Evolutionary conservation across 2,329 filamentous ascomycete species (phyloP), one percentile per base, ranked within the genome.

Genomic region (Tolypocladium paradoxum): DNA sequence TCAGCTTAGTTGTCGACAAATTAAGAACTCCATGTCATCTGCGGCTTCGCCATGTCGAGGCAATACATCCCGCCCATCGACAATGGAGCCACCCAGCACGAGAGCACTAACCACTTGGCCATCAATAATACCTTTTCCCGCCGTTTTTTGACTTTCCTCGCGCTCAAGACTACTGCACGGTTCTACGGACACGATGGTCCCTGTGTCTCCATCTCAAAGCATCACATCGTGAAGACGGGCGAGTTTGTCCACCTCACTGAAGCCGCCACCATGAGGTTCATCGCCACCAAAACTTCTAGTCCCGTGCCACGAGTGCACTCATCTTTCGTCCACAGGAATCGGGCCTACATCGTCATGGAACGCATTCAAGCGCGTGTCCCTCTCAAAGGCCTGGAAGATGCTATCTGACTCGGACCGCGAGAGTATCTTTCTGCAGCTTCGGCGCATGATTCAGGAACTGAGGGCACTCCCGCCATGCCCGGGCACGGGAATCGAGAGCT

Each of bases 261-360:
- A 24, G 38, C 38, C n/a, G 18, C 38, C 9, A 43, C 38, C 38
- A 3, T 43, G 38, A 43, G 20, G 4, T 43, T 43, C 38, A 22
- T 43, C 20, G 38, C 38, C 24, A 4, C 18, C 38, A 43, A 43
- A 5, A 43, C 38, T 20, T 20, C 18, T 6, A 43, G 20, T 9
- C 38, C 38, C 38, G 38, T 43, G 38, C 38, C 38, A 9, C 38
- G 38, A 18, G 38, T 43, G 38, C 38, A 9, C 20, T 43, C 38
- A 12, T 20, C 29, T 7, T 78, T 78, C 50, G 51, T 64, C 1
- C 62, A 68, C 51, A 65, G 67, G 11, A 67, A 66, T 20, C 56
- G 57, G 4, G 64, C 70, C 0, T 75, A 75, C 57, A 76, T 78
- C 45, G 64, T 77, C 0, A 79, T 78, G 74, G 64, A 68, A 43